Conservation (phyloP, 805 yeast species). For the Kazachstania kunashirensis region DNA sequence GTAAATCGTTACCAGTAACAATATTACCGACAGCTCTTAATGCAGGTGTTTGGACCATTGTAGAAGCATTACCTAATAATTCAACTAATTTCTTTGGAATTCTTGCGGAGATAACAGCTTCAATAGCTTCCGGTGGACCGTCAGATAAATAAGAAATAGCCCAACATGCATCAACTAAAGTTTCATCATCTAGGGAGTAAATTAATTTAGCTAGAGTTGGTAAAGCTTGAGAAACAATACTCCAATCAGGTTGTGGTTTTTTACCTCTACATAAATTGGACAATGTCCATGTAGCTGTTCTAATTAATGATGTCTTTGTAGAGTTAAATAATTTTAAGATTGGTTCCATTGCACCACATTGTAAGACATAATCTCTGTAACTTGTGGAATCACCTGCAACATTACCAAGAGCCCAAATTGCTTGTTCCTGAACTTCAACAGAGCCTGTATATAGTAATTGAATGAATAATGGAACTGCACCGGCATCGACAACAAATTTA, state of each 20-base stretch:
- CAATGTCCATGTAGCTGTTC: conserved; percentile 98
- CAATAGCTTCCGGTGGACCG: conserved; percentile 87
- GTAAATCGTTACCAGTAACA: conserved; percentile 92
- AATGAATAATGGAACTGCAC: conserved; percentile 89
- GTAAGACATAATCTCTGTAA: conserved; percentile 81
- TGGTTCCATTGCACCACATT: conserved; percentile 82
- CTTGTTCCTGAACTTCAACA: conserved; percentile 92
- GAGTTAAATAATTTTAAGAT: conserved; percentile 69
- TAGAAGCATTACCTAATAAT: conserved; percentile 71
- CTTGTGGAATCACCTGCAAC: conserved; percentile 95
- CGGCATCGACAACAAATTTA: conserved; percentile 78
- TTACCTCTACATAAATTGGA: conserved; percentile 95
- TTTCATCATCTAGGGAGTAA: conserved; percentile 84
- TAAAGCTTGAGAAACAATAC: conserved; percentile 70
- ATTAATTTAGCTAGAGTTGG: conserved; percentile 88
- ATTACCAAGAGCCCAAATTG: conserved; percentile 98
- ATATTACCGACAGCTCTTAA: conserved; percentile 95
- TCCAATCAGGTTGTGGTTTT: conserved; percentile 95
- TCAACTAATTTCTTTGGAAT: conserved; percentile 92
- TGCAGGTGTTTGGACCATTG: conserved; percentile 92
- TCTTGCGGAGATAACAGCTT: conserved; percentile 93
- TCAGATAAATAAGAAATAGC: conserved; percentile 92
- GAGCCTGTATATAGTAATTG: conserved; percentile 70
- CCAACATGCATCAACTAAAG: conserved; percentile 97
- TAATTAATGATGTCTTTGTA: conserved; percentile 77